Evolutionary conservation across 176 grass and related monocot species (phyloP), one percentile per base, ranked within the genome.

Genomic region (Zizania latifolia): DNA sequence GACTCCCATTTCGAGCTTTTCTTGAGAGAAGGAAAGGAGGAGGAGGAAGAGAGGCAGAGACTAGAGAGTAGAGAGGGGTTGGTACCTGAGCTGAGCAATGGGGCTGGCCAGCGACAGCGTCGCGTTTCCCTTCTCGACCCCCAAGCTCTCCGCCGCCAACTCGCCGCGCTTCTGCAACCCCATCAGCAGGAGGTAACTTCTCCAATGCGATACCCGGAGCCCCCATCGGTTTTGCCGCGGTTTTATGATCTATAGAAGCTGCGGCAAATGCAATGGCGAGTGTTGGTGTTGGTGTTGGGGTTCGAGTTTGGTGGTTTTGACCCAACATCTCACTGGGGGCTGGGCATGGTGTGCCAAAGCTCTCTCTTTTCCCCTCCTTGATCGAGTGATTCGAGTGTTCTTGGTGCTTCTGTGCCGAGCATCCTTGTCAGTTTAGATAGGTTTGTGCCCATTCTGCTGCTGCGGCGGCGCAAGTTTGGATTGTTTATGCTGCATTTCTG

Each of bases 151-250:
- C 61, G 16, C 63, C 10, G 50, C 78, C 39, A 36, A 2, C 44
- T 86, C 84, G 36, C 84, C 78, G 65, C 84, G 84, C 46, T 46
- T 86, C 78, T 46, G 84, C 78, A 81, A 70, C 3, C 58, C 84
- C 46, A 77, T 82, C 58, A 77, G 62, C 19, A 86, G 84, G 30
- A 86, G 78, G 84, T 82, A 23, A 70, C 3, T n/a, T n/a, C n/a
- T n/a, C n/a, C n/a, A n/a, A n/a, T n/a, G n/a, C n/a, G n/a, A n/a
- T n/a, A n/a, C n/a, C n/a, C n/a, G n/a, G n/a, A n/a, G n/a, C n/a
- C n/a, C n/a, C n/a, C n/a, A 6, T 36, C 34, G 34, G 34, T 36
- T 36, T 36, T 36, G 34, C 34, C 6, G 34, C 3, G 34, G 34
- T 36, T 36, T 36, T n/a, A n/a, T n/a, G n/a, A n/a, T n/a, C n/a